phyloP scores from a whole-genome alignment of 441 rosid species.

The Breynia disticha region DNA sequence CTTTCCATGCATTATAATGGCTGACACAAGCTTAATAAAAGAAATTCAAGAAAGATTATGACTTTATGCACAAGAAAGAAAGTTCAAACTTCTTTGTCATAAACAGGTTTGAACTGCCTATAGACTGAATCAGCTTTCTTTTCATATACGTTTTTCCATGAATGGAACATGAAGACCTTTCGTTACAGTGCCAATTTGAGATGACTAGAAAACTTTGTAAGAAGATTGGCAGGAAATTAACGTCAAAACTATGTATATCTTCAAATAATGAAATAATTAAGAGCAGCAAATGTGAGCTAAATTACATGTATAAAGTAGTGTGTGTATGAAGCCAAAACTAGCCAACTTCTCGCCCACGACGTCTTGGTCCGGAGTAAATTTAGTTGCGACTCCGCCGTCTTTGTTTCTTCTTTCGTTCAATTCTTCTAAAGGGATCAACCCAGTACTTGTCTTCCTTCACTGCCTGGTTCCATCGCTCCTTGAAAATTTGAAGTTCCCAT shows the following conservation, averaged over 20 bases:
- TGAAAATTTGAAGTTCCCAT: conserved; percentile 62
- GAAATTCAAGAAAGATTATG: too few relatives aligned
- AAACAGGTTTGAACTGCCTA: too few relatives aligned
- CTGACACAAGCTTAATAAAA: too few relatives aligned
- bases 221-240: neutral
- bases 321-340: too few relatives aligned
- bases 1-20: too few relatives aligned
- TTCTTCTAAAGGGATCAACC: conserved; percentile 55
- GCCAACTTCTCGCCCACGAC: too few relatives aligned
- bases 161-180: neutral
- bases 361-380: neutral
- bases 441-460: conserved; percentile 52
- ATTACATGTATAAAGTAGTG: too few relatives aligned
- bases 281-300: conserved; percentile 1
- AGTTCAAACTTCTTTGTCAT: too few relatives aligned
- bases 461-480: conserved; percentile 69
- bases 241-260: conserved; percentile 5
- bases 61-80: too few relatives aligned
- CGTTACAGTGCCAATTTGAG: neutral
- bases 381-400: conserved; percentile 14
- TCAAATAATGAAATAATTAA: conserved; percentile 31
- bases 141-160: too few relatives aligned
- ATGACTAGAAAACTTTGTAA: neutral
- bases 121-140: too few relatives aligned
- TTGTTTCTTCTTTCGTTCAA: conserved; percentile 14